A percentile compares a stretch with the other conserved stretches of the same genome.
Conservation (phyloP, 1,284 basidiomycete genomes). For the Cronartium ribicola region DNA sequence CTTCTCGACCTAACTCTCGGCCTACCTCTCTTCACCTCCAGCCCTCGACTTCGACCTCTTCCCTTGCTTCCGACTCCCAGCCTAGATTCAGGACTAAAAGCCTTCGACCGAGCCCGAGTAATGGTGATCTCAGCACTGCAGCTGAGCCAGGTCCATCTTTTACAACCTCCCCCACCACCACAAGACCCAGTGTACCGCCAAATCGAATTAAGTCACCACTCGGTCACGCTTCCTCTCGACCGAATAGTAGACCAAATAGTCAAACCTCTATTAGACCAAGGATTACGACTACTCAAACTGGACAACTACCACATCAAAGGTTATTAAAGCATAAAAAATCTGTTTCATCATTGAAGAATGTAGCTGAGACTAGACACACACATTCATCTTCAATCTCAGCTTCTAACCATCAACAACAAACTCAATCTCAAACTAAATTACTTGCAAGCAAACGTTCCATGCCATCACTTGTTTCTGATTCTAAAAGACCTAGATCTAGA, state of each 20-base stretch:
- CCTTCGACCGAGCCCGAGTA: constrained; percentile 15
- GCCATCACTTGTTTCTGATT: constrained; percentile 26
- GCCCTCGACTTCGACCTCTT: background rate
- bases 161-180: background rate
- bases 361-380: background rate
- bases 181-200: background rate
- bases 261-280: constrained; percentile 11
- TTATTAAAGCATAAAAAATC: constrained; percentile 39
- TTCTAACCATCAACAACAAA: constrained; percentile 5
- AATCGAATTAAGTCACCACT: constrained; percentile 23
- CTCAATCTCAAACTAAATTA: constrained; percentile 2
- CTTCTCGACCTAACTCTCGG: constrained; percentile 6
- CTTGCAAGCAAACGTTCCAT: constrained; percentile 38
- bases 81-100: constrained; percentile 16
- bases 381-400: constrained; percentile 15
- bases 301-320: constrained; percentile 16
- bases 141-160: background rate
- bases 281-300: background rate
- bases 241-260: background rate
- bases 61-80: constrained; percentile 6
- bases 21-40: background rate
- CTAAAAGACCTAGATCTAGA: constrained; percentile 6
- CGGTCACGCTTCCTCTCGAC: constrained; percentile 4
- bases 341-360: constrained; percentile 9
- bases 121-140: background rate